These are phyloP conservation scores for Cercospora zeae-maydis DNA, from an alignment of 2,329 filamentous ascomycete genomes.

Conservation along the genomic window DNA sequence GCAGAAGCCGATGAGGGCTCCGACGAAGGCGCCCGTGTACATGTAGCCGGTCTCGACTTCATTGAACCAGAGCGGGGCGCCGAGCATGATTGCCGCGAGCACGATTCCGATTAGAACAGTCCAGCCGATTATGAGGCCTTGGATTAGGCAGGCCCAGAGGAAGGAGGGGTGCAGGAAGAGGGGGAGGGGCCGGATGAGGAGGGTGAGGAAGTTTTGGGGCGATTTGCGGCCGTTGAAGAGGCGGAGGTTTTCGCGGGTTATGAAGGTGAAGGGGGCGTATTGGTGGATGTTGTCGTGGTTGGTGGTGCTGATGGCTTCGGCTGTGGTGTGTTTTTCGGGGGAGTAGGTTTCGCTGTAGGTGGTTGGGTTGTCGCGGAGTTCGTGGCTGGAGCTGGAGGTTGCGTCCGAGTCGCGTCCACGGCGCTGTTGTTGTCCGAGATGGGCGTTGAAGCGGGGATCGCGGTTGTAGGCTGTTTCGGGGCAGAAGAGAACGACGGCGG, in stretches of 20 bases:
- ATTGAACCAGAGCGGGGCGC: constrained; percentile 75
- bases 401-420: constrained; percentile 1
- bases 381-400: constrained; percentile 5
- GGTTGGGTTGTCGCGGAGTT: constrained; percentile 9
- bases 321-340: constrained; percentile 1
- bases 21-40: constrained; percentile 81
- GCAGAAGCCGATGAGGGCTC: constrained; percentile 72
- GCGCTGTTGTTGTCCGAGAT: constrained; percentile 47
- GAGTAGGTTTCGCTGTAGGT: background rate
- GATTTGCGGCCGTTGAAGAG: constrained; percentile 81
- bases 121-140: constrained; percentile 91
- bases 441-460: constrained; percentile 64
- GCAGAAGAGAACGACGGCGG: constrained; percentile 70
- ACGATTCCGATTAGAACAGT: constrained; percentile 88
- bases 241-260: constrained; percentile 24
- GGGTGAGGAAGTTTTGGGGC: constrained; percentile 65
- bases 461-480: constrained; percentile 80
- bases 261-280: constrained; percentile 16
- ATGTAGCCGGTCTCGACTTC: constrained; percentile 81
- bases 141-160: constrained; percentile 74
- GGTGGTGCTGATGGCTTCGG: background rate
- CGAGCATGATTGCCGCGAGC: constrained; percentile 75
- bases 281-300: constrained; percentile 13
- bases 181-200: constrained; percentile 70
- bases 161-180: constrained; percentile 82